Base-by-base conservation (phyloP, 2,329 filamentous ascomycete genomes). In the Epichloe sylvatica region DNA sequence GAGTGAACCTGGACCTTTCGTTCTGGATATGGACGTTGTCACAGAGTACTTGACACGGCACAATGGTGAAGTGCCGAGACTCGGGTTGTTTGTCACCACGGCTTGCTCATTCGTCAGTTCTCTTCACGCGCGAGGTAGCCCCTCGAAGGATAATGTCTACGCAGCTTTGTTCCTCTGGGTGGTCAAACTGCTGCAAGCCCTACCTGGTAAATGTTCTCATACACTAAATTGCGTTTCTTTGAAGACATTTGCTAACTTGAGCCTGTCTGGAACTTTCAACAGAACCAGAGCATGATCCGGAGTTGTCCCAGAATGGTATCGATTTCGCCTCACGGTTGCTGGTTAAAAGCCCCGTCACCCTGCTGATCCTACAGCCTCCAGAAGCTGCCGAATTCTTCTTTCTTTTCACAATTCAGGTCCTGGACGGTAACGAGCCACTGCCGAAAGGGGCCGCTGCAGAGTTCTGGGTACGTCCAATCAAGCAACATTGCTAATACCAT, bases 361-460 rank as follows among this genome's bases (percentile, higher is more conserved):
- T 91, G 4, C 72, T 87, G 45, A 67, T 64, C 5, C 66, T 78
- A 8, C 74, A 81, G 47, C 71, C 78, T 4, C 63, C 72, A 11
- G 71, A 75, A 1, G 70, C 74, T 11, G 70, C 84, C 1, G 79
- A 84, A 51, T 78, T 74, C 56, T 75, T 88, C 52, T 84, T 94
- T 58, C 67, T 81, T 48, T 90, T 91, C 58, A 77, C 81, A 0
- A 68, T 92, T 12, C 76, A 78, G 56, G 80, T 86, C 7, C 67
- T 94, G 6, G 75, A 81, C 41, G 83, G 82, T 12, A 78, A 74
- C 33, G 86, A 92, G 52, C 80, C 84, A 0, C 68, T 94, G 9
- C 84, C 86, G 0, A 94, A 92, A 65, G 76, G 76, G 33, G 78
- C 84, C 3, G 78, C 86, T 1, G 78, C 81, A 8, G 79, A 84